Percentiles rank a stretch among this genome's conserved stretches.
phyloP scores from a whole-genome alignment of 768 basidiomycete species.

The Leccinellum albellum region DNA sequence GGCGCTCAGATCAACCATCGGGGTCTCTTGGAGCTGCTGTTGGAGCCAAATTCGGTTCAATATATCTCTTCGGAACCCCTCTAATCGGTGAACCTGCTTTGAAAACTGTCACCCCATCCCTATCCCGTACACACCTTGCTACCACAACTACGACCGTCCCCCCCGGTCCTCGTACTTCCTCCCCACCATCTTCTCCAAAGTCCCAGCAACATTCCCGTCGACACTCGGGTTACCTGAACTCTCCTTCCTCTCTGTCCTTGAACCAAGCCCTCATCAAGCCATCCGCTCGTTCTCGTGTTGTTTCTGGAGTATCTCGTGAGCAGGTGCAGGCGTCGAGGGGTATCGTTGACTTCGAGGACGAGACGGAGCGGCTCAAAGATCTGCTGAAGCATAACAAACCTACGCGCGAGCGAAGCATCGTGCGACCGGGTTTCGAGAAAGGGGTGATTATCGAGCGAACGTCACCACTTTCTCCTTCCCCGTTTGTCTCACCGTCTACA shows the following conservation, averaged over 20 bases:
- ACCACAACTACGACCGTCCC: not conserved
- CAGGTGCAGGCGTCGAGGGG: constrained; percentile 75
- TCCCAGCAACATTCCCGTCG: constrained; percentile 23
- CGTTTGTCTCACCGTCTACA: constrained; percentile 2
- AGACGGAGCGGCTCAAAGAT: constrained; percentile 70
- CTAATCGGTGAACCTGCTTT: constrained; percentile 18
- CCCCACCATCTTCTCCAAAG: constrained; percentile 21
- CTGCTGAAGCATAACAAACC: constrained; percentile 55
- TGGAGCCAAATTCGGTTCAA: constrained; percentile 22
- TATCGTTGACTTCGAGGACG: constrained; percentile 79
- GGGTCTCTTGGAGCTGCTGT: constrained; percentile 17
- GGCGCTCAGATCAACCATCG: constrained; percentile 10
- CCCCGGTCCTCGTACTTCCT: constrained; percentile 11
- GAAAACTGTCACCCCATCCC: constrained; percentile 4
- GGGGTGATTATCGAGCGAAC: constrained; percentile 21
- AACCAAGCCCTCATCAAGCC: constrained; percentile 48
- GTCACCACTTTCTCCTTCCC: constrained; percentile 12
- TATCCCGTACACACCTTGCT: constrained; percentile 12
- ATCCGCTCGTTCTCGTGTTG: constrained; percentile 55
- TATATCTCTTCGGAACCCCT: constrained; percentile 28
- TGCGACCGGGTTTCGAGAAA: constrained; percentile 30
- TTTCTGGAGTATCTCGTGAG: constrained; percentile 68
- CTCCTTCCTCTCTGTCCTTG: constrained; percentile 37
- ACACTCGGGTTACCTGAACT: constrained; percentile 26
- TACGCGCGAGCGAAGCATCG: constrained; percentile 24